Evolutionary conservation across 2,329 filamentous ascomycete genomes (phyloP), one percentile per base, ranked within the genome.

Genomic region (Coniochaeta pulveracea): DNA sequence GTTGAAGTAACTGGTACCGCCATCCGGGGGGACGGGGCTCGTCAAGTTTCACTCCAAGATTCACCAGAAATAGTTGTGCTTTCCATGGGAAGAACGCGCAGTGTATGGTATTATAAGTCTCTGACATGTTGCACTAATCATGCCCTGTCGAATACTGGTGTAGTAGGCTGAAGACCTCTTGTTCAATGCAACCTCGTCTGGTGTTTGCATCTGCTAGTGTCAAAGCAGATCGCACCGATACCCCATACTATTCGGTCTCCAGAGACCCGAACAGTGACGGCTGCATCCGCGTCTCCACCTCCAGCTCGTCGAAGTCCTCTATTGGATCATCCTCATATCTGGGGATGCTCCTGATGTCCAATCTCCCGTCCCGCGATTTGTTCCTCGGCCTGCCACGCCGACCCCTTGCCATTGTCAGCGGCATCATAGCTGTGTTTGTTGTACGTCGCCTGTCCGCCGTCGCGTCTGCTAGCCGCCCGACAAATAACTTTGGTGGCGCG

Each of bases 261-360:
- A 52, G 41, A 12, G 41, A 16, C 10, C 41, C 42, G 34, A 53
- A 52, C 2, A 49, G 26, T 2, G 48, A 45, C 7, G 38, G 35
- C n/a, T 36, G 30, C 4, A 34, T 8, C 22, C 28, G 33, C 17
- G 22, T 26, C 32, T 26, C 11, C 25, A 34, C n/a, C 14, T 19
- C 26, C 15, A 34, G 21, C 12, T 37, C 37, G 4, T 49, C 44
- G 28, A 50, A 43, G 6, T 54, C 51, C 34, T 54, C 51, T 23
- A 54, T 54, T 0, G 51, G 51, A 36, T 54, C 51, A 15, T 41
- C 43, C 19, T 35, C 42, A 34, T 51, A 49, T 36, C 47, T 46
- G 1, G 51, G 51, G 17, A 54, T 38, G 7, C 42, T 43, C 15
- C 48, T 43, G 18, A 54, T 54, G 34, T 46, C 38, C 2, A 47